Percentiles rank a stretch among this genome's conserved stretches.
Evolutionary conservation across 352 stramenopile species (phyloP).

Genomic region (Pythium folliculosum): DNA sequence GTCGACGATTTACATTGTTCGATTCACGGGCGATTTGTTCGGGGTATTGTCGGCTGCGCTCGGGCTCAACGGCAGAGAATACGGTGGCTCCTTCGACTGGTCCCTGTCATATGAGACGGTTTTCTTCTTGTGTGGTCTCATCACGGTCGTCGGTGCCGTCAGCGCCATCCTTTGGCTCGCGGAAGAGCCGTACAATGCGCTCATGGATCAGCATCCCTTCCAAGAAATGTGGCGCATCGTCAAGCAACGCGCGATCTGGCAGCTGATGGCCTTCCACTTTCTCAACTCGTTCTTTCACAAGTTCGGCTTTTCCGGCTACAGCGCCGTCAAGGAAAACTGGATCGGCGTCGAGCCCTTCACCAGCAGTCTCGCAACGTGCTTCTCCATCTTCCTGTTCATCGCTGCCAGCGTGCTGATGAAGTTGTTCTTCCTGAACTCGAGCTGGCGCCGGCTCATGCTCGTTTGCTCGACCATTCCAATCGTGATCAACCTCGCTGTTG

Average conservation of each 20-base stretch:
- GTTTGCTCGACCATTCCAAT: conserved; percentile 48
- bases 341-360: conserved; percentile 55
- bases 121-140: conserved; percentile 53
- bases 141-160: conserved; percentile 39
- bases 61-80: conserved; percentile 61
- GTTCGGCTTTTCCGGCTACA: conserved; percentile 54
- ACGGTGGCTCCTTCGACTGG: conserved; percentile 65
- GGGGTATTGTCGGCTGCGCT: conserved; percentile 52
- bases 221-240: conserved; percentile 71
- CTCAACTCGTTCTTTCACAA: conserved; percentile 65
- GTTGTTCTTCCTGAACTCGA: conserved; percentile 58
- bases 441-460: conserved; percentile 61
- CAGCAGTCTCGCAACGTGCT: conserved; percentile 52
- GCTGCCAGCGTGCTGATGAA: conserved; percentile 57
- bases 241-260: conserved; percentile 70
- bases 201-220: conserved; percentile 41
- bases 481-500: conserved; percentile 43
- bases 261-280: conserved; percentile 68
- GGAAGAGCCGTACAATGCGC: conserved; percentile 38
- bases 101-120: conserved; percentile 50
- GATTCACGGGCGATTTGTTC: conserved; percentile 50
- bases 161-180: conserved; percentile 48
- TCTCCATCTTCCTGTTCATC: conserved; percentile 55
- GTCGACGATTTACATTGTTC: conserved; percentile 69
- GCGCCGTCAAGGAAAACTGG: conserved; percentile 63